Evolutionary conservation across 192 early-diverging fungal genomes (phyloP).

Genomic region (Jimgerdemannia lactiflua): DNA sequence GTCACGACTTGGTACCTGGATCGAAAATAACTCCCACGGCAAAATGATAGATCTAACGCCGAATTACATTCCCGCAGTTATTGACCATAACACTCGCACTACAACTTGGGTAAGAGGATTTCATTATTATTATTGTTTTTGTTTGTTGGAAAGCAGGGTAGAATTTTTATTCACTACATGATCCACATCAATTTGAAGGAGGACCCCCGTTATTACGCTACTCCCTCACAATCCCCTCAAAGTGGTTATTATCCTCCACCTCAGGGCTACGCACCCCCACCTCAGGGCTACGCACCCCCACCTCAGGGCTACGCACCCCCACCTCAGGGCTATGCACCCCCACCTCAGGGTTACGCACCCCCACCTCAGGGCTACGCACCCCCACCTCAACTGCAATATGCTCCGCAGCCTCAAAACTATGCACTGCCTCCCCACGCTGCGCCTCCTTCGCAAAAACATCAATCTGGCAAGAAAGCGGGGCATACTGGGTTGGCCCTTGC

Average conservation of each 20-base stretch:
- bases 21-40: not conserved
- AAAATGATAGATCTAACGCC: not conserved
- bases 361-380: not conserved
- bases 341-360: not conserved
- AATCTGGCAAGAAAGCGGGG: conserved; percentile 17
- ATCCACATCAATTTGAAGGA: not conserved
- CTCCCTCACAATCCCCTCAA: not conserved
- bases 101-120: not conserved
- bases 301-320: not conserved
- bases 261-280: not conserved
- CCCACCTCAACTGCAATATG: not conserved
- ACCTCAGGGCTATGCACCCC: not conserved
- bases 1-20: not conserved
- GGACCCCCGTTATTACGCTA: not conserved
- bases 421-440: conserved; percentile 9
- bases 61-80: not conserved
- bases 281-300: not conserved
- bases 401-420: conserved; percentile 10
- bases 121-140: not conserved
- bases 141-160: not conserved
- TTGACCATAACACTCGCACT: not conserved
- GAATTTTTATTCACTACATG: not conserved
- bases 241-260: not conserved
- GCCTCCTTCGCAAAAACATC: not conserved
- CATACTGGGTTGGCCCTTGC: conserved; percentile 24